These are phyloP conservation scores for Leccinum pellstonianum DNA, from an alignment of 768 basidiomycete species.

Conservation along the genomic window DNA sequence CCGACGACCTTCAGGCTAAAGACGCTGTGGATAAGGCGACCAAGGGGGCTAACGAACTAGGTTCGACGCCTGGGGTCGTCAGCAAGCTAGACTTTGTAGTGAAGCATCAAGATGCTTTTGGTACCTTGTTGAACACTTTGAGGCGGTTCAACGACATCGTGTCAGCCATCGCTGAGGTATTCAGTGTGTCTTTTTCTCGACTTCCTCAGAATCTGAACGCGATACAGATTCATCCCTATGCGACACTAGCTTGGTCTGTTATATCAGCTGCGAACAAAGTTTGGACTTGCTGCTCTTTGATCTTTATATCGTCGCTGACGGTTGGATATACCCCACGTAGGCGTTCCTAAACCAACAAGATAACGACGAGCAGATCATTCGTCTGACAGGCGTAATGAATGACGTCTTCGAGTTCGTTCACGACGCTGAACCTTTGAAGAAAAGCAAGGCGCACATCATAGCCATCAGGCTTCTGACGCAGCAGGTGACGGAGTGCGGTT, in stretches of 20 bases:
- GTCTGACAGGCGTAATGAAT: background rate
- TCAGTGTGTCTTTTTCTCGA: too few relatives aligned
- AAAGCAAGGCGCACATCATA: background rate
- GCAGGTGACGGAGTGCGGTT: slow-evolving; percentile 4
- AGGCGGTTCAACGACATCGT: background rate
- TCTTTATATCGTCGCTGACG: background rate
- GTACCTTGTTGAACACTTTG: background rate
- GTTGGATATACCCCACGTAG: background rate
- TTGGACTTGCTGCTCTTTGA: background rate
- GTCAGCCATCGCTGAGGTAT: background rate
- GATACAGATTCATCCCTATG: slow-evolving; percentile 5
- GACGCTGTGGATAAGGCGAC: background rate
- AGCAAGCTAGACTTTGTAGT: background rate
- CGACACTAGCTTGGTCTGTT: background rate
- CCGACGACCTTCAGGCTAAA: background rate
- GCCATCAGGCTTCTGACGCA: background rate
- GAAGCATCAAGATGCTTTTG: background rate
- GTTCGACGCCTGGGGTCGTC: background rate
- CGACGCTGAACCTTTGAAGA: background rate
- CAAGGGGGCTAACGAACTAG: background rate
- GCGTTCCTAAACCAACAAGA: background rate
- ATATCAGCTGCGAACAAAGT: slow-evolving; percentile 1
- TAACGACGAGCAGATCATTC: background rate
- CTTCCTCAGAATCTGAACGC: background rate
- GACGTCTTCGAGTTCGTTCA: slow-evolving; percentile 1